Evolutionary conservation across 2,329 filamentous ascomycete genomes (phyloP), one percentile per base, ranked within the genome.

Genomic region (Mariannaea elegans): DNA sequence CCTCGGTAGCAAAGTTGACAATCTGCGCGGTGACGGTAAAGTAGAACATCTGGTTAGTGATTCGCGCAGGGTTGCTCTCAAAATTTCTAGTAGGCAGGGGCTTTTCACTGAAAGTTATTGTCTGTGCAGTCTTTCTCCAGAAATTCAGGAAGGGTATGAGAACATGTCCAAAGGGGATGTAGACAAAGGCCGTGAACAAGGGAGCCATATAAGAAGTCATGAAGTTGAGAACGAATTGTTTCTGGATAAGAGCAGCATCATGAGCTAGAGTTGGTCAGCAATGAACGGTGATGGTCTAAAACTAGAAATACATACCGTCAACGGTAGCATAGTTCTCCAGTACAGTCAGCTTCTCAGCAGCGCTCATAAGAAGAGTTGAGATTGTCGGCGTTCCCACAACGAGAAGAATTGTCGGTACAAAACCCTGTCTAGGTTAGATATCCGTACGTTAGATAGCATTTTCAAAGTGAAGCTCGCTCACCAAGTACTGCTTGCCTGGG

Each of bases 191-290:
- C 0, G 94, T 97, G 16, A 98, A 84, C 72, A 97, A 89, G n/a
- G 96, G 89, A 1, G 93, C 91, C 51, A 97, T 87, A 74, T 97
- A 98, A 0, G 94, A 97, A 6, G 93, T 97, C 77, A 98, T 94
- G 77, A 97, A 97, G 80, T 97, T 97, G 71, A 98, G 86, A 13
- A 98, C 88, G 71, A 99, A 98, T 31, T 97, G 90, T 81, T 99
- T 99, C 59, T 92, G 89, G 0, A 95, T 92, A 72, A 97, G 86
- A 2, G 94, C 91, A 18, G 91, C 87, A 61, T 97, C 88, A 70
- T 97, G 91, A 13, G 89, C 89, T 88, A 64, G 9, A 46, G 10
- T 5, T 24, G 19, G 51, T 72, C 29, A 71, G 65, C 23, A 9
- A 41, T n/a, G 4, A 14, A 1, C 7, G 9, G 10, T n/a, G 12